Evolutionary conservation across 768 basidiomycete genomes (phyloP).

Genomic region (Lyophyllum atratum): DNA sequence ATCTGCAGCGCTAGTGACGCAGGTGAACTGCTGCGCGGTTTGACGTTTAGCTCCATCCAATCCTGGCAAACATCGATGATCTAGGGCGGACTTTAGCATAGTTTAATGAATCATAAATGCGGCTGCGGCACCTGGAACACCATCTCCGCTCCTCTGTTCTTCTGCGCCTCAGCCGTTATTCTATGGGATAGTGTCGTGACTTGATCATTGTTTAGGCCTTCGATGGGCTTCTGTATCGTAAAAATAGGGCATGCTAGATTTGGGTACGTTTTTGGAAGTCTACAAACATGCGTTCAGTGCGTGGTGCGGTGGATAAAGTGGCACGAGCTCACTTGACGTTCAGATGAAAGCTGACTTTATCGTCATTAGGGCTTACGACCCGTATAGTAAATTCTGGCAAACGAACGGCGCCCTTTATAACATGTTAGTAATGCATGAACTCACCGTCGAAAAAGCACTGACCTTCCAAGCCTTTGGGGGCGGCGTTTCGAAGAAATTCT

Average conservation of each 20-base stretch:
- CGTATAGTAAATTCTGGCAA: slow-evolving; percentile 78
- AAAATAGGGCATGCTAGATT: slow-evolving; percentile 67
- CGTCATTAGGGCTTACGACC: slow-evolving; percentile 63
- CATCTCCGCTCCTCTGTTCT: slow-evolving; percentile 69
- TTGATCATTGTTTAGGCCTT: slow-evolving; percentile 60
- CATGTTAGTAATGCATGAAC: slow-evolving; percentile 5
- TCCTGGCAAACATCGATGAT: slow-evolving; percentile 71
- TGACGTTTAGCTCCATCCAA: slow-evolving; percentile 63
- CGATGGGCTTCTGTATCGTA: slow-evolving; percentile 63
- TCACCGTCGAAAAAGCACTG: slow-evolving; percentile 10
- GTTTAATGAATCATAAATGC: neutral
- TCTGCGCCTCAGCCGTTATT: slow-evolving; percentile 68
- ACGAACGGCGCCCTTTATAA: slow-evolving; percentile 59
- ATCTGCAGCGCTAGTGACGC: slow-evolving; percentile 81
- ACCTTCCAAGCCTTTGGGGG: slow-evolving; percentile 88
- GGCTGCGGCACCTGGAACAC: slow-evolving; percentile 66
- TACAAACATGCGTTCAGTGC: slow-evolving; percentile 25
- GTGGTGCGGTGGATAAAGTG: neutral
- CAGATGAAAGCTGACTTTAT: slow-evolving; percentile 65
- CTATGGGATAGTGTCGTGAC: slow-evolving; percentile 55
- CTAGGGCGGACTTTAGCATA: slow-evolving; percentile 31
- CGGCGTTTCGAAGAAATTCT: slow-evolving; percentile 73
- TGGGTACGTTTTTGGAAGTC: slow-evolving; percentile 86
- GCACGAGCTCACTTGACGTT: slow-evolving; percentile 60
- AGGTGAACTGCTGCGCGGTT: slow-evolving; percentile 55